Conservation (phyloP, 106 monocot species). For the Apostasia shenzhenica region DNA sequence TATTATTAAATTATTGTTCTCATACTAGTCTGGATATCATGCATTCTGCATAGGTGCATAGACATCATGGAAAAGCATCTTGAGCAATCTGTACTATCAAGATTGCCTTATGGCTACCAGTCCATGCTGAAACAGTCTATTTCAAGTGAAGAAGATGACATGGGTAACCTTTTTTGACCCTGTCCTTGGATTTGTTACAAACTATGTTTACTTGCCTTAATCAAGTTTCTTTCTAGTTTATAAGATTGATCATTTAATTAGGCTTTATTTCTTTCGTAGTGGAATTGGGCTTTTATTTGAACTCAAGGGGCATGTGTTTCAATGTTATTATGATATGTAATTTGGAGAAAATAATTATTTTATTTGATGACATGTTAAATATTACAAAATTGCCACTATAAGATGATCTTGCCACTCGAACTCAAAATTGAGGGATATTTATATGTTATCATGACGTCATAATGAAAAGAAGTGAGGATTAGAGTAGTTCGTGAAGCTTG, state of each 20-base stretch:
- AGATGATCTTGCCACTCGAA: too few species aligned
- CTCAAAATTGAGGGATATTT: too few species aligned
- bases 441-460: too few species aligned
- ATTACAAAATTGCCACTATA: too few species aligned
- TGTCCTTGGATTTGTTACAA: background rate
- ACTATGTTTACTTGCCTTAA: background rate
- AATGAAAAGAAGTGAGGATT: too few species aligned
- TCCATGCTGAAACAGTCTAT: conserved; percentile 72
- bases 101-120: conserved; percentile 74
- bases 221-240: background rate
- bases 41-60: conserved; percentile 32
- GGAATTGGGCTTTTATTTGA: too few species aligned
- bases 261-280: too few species aligned
- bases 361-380: too few species aligned
- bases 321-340: too few species aligned
- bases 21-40: conserved; percentile 4
- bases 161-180: conserved; percentile 42
- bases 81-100: conserved; percentile 61
- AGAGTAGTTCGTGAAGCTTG: too few species aligned
- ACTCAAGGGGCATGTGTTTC: too few species aligned
- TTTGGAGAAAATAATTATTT: too few species aligned
- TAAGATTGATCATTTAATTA: background rate
- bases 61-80: conserved; percentile 83
- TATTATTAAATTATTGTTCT: background rate
- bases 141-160: conserved; percentile 96